Evolutionary conservation across 2,329 filamentous ascomycete species (phyloP), one percentile per base, ranked within the genome.

Genomic region (Ceratocystis smalleyi): DNA sequence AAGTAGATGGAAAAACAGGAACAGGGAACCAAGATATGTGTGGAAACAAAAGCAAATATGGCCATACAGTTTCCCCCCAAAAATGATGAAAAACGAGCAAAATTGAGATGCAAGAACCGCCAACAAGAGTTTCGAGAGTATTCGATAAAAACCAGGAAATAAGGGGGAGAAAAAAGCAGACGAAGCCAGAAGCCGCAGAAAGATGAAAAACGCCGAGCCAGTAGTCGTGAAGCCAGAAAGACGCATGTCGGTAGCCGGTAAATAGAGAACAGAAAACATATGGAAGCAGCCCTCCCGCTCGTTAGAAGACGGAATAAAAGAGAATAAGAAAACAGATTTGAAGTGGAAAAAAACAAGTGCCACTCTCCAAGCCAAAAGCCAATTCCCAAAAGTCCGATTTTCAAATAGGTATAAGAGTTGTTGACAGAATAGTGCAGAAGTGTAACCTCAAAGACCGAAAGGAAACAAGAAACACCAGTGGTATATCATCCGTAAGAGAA

Each of bases 191-290:
- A 40, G 35, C 35, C 35, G 54, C n/a, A 43, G 43, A 57, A 63
- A 64, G 40, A 64, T 35, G n/a, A 64, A 49, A 49, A 64, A 64
- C 62, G 62, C 62, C 62, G 40, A 47, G 51, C 22, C 51, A 55
- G 47, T 30, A 55, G 54, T 64, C 62, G 62, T 64, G 43, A 64
- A 40, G 35, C 47, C 43, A 59, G 54, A 24, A 32, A 55, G 61
- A 55, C 61, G 61, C 24, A 35, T 63, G 61, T 63, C 61, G 27
- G 40, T 35, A 30, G 49, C 32, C 27, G 19, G 55, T 35, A 35
- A 24, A 43, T 27, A 61, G 43, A 43, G 19, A 35, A 24, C 17
- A 61, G 59, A 61, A 61, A 61, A 61, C n/a, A 49, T 7, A 45
- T 35, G 22, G 40, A 27, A 61, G 35, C 35, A 40, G 35, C 35